Evolutionary conservation across 2,329 filamentous ascomycete genomes (phyloP), one percentile per base, ranked within the genome.

Genomic region (Coniella lustricola): DNA sequence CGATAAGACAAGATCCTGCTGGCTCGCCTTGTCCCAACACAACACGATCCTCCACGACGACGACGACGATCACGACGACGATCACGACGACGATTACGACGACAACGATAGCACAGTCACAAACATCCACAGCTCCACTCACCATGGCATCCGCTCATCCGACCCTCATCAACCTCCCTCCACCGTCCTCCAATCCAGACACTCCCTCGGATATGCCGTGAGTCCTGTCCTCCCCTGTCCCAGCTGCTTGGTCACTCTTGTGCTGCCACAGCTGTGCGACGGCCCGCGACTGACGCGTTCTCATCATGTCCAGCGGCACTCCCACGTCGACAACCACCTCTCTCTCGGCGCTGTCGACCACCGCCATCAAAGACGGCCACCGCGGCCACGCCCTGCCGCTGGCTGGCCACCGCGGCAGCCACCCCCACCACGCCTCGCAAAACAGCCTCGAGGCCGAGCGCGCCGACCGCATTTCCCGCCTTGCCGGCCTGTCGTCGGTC

Each of bases 361-460:
- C 89, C 12, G 91, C 91, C 44, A 95, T 95, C 75, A 95, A 96
- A 68, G 91, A 97, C 64, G 91, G 91, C 58, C 89, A 96, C 62
- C 87, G 89, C 52, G 91, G 91, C 55, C 82, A 90, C 62, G 76
- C 84, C 22, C 79, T 82, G 22, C 76, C 82, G 48, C 68, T 74
- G 49, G 75, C 78, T 51, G 66, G 67, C 50, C 73, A 77, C 49
- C 73, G 73, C 53, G 79, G 81, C 44, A 71, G 77, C 59, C 71
- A 82, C 64, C 67, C 81, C 59, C 74, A 78, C 58, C 71, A 76
- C 56, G 67, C 79, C 7, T 85, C 82, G 17, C 79, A 80, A 46
- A 85, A 79, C 56, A 91, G 85, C 59, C 82, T 93, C 52, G 90
- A 95, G 60, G 90, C 90, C 54, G 90, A 95, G 67, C 88, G 90